A percentile compares a stretch with the other conserved stretches of the same genome.
phyloP scores from a whole-genome alignment of 169 alveolate species.

The Plasmodium vinckei region DNA sequence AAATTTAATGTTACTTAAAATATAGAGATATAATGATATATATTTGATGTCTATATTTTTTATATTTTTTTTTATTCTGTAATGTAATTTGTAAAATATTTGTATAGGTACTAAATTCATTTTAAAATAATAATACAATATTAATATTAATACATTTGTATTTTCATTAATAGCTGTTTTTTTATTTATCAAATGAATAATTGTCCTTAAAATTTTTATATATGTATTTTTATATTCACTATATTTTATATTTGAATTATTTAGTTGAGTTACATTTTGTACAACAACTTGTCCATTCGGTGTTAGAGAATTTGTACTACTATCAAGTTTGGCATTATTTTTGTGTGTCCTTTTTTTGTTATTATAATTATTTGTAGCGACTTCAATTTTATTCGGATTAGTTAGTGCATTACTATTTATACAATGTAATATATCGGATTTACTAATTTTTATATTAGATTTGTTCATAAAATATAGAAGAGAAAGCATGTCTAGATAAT shows the following conservation, averaged over 20 bases:
- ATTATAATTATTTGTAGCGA: too few relatives aligned
- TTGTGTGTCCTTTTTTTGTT: too few relatives aligned
- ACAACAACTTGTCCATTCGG: too few relatives aligned
- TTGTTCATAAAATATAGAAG: constrained; percentile 21
- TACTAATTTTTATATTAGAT: constrained; percentile 15
- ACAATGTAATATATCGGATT: background rate
- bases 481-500: constrained; percentile 49
- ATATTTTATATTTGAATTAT: background rate
- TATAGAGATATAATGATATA: constrained; percentile 31
- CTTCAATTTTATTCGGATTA: too few relatives aligned
- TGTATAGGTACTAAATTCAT: constrained; percentile 66
- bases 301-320: too few relatives aligned
- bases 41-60: constrained; percentile 40
- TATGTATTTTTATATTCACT: constrained; percentile 40
- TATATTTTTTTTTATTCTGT: constrained; percentile 47
- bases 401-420: background rate
- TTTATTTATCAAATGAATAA: constrained; percentile 30
- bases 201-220: constrained; percentile 36
- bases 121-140: constrained; percentile 39
- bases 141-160: constrained; percentile 34
- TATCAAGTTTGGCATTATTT: too few relatives aligned
- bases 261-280: background rate
- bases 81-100: constrained; percentile 48
- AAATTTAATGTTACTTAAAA: constrained; percentile 46
- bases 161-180: constrained; percentile 15